phyloP scores from a whole-genome alignment of 441 rosid genomes.

The Croton laevigatus region DNA sequence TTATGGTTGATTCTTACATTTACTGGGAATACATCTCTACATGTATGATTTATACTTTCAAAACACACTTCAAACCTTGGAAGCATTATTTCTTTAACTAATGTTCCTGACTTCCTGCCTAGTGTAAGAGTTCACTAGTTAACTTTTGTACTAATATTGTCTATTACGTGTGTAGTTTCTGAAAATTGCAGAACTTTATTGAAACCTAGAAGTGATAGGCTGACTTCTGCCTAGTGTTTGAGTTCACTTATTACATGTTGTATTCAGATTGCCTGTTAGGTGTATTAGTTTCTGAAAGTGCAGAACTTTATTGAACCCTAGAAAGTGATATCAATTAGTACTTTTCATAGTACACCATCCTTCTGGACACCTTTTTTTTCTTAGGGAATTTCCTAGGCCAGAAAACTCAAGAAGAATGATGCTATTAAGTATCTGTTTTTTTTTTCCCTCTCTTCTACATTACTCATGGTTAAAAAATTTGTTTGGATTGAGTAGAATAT shows the following conservation, averaged over 20 bases:
- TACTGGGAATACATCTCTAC: neutral
- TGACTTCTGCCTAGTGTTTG: neutral
- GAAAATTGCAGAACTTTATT: too few species aligned
- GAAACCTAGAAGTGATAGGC: too few species aligned
- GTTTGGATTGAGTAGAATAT: neutral
- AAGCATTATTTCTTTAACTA: neutral
- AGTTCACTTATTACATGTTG: neutral
- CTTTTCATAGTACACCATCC: neutral
- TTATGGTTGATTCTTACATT: neutral
- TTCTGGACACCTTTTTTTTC: neutral
- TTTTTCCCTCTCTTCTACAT: neutral
- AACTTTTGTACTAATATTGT: too few species aligned
- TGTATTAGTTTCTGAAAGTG: neutral
- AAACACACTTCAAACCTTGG: neutral
- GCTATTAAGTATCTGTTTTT: neutral
- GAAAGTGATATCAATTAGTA: neutral
- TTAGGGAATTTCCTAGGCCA: neutral
- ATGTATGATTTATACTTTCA: neutral
- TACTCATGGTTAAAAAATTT: neutral
- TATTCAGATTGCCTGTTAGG: neutral
- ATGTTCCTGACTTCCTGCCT: too few species aligned
- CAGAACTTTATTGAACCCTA: neutral
- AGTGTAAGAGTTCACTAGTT: neutral
- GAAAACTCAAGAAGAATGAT: neutral
- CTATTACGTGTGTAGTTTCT: too few species aligned